A percentile compares a stretch with the other conserved stretches of the same genome.
Evolutionary conservation across 2,329 filamentous ascomycete genomes (phyloP).

Genomic region (Colletotrichum brevisporum): DNA sequence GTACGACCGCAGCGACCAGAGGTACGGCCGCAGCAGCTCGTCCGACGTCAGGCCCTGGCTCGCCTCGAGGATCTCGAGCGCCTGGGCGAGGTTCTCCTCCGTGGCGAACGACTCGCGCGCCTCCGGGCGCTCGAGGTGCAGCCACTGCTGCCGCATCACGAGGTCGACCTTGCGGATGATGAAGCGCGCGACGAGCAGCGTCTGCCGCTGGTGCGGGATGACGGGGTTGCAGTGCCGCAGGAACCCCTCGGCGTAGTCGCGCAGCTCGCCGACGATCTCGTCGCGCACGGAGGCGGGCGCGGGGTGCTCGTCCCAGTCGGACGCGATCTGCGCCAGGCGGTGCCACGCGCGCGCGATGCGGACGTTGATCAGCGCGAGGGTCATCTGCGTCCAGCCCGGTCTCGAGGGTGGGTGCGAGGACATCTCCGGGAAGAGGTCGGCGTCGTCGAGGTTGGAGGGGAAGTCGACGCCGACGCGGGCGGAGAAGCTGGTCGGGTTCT

Average conservation of each 20-base stretch:
- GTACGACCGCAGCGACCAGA: slow-evolving; percentile 56
- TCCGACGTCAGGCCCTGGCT: slow-evolving; percentile 47
- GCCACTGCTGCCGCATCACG: slow-evolving; percentile 48
- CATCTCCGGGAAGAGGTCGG: slow-evolving; percentile 64
- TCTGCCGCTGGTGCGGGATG: slow-evolving; percentile 59
- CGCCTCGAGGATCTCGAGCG: slow-evolving; percentile 52
- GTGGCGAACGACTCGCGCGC: slow-evolving; percentile 44
- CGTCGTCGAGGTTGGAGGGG: slow-evolving; percentile 70
- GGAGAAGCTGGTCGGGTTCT: slow-evolving; percentile 36
- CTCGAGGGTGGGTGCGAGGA: slow-evolving; percentile 62
- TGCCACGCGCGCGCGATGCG: slow-evolving; percentile 57
- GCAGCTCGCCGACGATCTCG: slow-evolving; percentile 58
- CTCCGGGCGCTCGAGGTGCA: slow-evolving; percentile 42
- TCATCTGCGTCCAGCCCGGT: slow-evolving; percentile 70
- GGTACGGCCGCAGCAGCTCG: slow-evolving; percentile 54
- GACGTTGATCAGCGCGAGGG: slow-evolving; percentile 67
- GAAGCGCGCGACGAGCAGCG: slow-evolving; percentile 46
- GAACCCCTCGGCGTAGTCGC: slow-evolving; percentile 61
- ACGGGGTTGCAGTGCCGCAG: slow-evolving; percentile 66
- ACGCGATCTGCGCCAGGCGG: slow-evolving; percentile 44
- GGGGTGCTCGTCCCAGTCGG: slow-evolving; percentile 31
- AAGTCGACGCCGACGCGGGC: slow-evolving; percentile 63
- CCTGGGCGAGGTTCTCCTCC: slow-evolving; percentile 51
- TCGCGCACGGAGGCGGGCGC: slow-evolving; percentile 52
- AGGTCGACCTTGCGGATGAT: slow-evolving; percentile 54